These are phyloP conservation scores for Fusarium tanahbumbuense DNA, from an alignment of 2,329 filamentous ascomycete species.

Conservation along the genomic window DNA sequence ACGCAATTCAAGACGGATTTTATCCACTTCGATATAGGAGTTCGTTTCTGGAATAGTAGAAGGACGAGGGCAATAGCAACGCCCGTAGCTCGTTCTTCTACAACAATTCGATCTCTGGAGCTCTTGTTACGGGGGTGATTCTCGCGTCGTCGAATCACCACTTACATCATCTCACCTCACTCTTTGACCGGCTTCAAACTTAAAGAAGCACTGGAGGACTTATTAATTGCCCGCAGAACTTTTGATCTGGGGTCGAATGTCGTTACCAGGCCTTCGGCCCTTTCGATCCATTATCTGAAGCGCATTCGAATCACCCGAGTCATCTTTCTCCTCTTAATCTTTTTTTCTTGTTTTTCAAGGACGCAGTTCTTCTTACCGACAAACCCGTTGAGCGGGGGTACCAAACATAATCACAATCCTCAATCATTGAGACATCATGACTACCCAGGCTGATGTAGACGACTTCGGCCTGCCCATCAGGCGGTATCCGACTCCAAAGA, in stretches of 20 bases:
- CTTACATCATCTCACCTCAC: slow-evolving; percentile 27
- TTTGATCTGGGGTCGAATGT: slow-evolving; percentile 33
- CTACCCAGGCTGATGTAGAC: slow-evolving; percentile 63
- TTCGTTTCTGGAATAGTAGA: slow-evolving; percentile 25
- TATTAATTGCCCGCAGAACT: slow-evolving; percentile 22
- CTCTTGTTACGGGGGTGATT: slow-evolving; percentile 9
- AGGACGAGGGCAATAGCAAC: slow-evolving; percentile 29
- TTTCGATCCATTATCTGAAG: slow-evolving; percentile 35
- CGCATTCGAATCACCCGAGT: slow-evolving; percentile 41
- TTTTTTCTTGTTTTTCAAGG: not conserved
- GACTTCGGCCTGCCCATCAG: slow-evolving; percentile 77
- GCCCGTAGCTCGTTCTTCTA: slow-evolving; percentile 10
- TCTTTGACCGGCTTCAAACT: slow-evolving; percentile 26
- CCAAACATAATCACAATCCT: slow-evolving; percentile 6
- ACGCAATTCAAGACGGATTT: slow-evolving; percentile 24
- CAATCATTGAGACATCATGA: slow-evolving; percentile 40
- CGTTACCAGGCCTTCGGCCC: slow-evolving; percentile 41
- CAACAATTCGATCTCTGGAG: slow-evolving; percentile 10
- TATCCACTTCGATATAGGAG: slow-evolving; percentile 39
- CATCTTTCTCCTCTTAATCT: slow-evolving; percentile 1
- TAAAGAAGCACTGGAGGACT: slow-evolving; percentile 39
- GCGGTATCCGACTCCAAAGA: slow-evolving; percentile 56
- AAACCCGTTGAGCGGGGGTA: slow-evolving; percentile 16
- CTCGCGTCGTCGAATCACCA: slow-evolving; percentile 15
- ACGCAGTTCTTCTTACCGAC: not conserved